Base-by-base conservation (phyloP, 2,329 filamentous ascomycete species). In the Cercospora nicotianae region DNA sequence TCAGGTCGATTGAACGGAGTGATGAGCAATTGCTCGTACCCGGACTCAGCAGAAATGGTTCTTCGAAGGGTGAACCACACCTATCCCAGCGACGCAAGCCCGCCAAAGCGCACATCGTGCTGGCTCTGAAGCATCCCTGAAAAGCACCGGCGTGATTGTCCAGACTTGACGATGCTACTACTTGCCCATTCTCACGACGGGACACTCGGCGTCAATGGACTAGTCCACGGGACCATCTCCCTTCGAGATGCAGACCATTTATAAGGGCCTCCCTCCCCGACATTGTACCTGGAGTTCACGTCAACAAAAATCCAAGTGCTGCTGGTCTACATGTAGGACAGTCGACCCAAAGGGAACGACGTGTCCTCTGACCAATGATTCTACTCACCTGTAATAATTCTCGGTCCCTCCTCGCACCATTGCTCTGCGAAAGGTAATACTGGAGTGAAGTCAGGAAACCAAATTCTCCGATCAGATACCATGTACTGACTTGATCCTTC, bases 251-350 rank as follows among this genome's bases (percentile, higher is more conserved):
- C 82, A 77, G 91, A 83, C 91, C 91, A 94, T 73, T 83, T 85
- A 77, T 88, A 90, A n/a, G 90, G 86, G 1, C 81, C 83, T 0
- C 91, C 91, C 45, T 79, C 84, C 0, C 91, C 91, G 61, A 94
- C 90, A 79, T 94, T 94, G 79, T 94, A 94, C 75, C 88, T 87
- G 78, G 94, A 93, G 78, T 94, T 94, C n/a, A 18, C 45, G 20
- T 51, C 20, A 51, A 23, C 18, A 51, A 23, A 10, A 20, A 26
- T 6, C 45, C 18, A 51, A 12, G 45, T 26, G 18, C 9, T 20
- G 20, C 45, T 51, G 1, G 4, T 12, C 3, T 23, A 6, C 9
- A 23, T 2, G 45, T 20, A 13, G 26, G 20, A 9, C 20, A 1
- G 5, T 13, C 18, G 42, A 48, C 16, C 20, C 45, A 51, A 51